Conservation (phyloP, 2,329 filamentous ascomycete species). For the Xylaria sp. region DNA sequence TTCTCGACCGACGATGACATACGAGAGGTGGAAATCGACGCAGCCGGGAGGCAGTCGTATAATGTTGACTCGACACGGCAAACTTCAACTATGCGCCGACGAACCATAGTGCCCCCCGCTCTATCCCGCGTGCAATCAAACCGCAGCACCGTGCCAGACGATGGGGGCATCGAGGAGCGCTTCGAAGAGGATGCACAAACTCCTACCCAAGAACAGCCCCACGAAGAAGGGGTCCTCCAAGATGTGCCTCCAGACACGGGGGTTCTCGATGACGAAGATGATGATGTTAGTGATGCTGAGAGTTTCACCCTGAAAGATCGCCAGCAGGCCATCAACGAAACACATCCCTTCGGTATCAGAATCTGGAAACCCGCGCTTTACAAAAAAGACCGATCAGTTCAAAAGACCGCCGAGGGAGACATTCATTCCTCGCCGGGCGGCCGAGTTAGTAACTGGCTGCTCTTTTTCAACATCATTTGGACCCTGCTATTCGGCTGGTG, state of each 20-base stretch:
- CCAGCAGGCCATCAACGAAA: slow-evolving; percentile 98
- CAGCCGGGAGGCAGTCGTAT: slow-evolving; percentile 54
- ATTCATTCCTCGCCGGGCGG: slow-evolving; percentile 95
- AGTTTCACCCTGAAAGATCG: slow-evolving; percentile 98
- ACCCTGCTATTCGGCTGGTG: slow-evolving; percentile 95
- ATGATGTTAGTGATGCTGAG: slow-evolving; percentile 88
- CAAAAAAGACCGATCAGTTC: slow-evolving; percentile 96
- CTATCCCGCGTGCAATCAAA: slow-evolving; percentile 59
- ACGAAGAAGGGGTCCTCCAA: slow-evolving; percentile 52
- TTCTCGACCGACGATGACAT: slow-evolving; percentile 93
- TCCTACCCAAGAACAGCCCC: slow-evolving; percentile 46
- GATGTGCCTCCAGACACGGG: slow-evolving; percentile 38
- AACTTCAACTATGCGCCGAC: slow-evolving; percentile 55
- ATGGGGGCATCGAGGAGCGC: slow-evolving; percentile 49
- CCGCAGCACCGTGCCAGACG: slow-evolving; percentile 48
- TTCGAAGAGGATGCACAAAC: slow-evolving; percentile 49
- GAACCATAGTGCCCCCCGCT: slow-evolving; percentile 50
- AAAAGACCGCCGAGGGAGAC: slow-evolving; percentile 94
- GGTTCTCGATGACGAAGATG: slow-evolving; percentile 64
- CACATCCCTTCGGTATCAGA: slow-evolving; percentile 97
- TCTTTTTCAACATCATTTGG: slow-evolving; percentile 92
- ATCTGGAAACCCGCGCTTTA: slow-evolving; percentile 99
- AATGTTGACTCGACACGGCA: slow-evolving; percentile 45
- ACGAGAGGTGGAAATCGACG: slow-evolving; percentile 80
- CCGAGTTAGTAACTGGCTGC: slow-evolving; percentile 83